phyloP scores from a whole-genome alignment of 2,329 filamentous ascomycete genomes.

The Cytospora piceae region DNA sequence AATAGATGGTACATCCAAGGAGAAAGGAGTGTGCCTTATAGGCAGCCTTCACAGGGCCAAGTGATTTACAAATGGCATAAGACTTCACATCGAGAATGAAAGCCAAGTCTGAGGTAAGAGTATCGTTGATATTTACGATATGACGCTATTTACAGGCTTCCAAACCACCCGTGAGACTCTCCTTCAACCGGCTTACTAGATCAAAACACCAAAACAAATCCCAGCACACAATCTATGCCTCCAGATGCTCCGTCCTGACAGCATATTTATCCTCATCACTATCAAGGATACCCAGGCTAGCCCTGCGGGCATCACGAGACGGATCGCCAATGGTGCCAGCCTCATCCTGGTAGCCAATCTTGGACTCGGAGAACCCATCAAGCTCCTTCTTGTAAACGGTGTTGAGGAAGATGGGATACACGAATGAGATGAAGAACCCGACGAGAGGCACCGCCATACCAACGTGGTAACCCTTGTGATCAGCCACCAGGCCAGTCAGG shows the following conservation, averaged over 20 bases:
- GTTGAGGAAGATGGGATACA: slow-evolving; percentile 65
- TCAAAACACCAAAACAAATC: background rate
- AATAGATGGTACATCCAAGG: too few species aligned
- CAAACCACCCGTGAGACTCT: background rate
- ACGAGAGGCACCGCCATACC: slow-evolving; percentile 67
- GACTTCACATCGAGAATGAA: background rate
- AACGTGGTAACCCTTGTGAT: slow-evolving; percentile 60
- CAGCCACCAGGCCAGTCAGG: slow-evolving; percentile 68
- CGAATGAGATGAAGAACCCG: slow-evolving; percentile 59
- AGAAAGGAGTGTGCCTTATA: too few species aligned
- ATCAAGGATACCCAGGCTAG: slow-evolving; percentile 8
- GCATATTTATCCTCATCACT: slow-evolving; percentile 15
- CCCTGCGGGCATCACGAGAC: slow-evolving; percentile 9
- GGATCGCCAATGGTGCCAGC: slow-evolving; percentile 21
- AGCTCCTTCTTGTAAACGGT: slow-evolving; percentile 48
- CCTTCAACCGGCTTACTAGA: background rate
- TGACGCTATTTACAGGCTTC: background rate
- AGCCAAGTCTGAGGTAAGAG: background rate
- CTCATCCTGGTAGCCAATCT: slow-evolving; percentile 31
- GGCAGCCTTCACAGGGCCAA: too few species aligned
- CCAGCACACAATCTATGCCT: slow-evolving; percentile 1
- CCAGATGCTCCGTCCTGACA: slow-evolving; percentile 24
- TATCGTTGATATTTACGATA: background rate
- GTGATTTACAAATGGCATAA: background rate
- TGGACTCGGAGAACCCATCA: slow-evolving; percentile 60